Conservation (phyloP, 129 eudicot species). For the Tagetes erecta region DNA sequence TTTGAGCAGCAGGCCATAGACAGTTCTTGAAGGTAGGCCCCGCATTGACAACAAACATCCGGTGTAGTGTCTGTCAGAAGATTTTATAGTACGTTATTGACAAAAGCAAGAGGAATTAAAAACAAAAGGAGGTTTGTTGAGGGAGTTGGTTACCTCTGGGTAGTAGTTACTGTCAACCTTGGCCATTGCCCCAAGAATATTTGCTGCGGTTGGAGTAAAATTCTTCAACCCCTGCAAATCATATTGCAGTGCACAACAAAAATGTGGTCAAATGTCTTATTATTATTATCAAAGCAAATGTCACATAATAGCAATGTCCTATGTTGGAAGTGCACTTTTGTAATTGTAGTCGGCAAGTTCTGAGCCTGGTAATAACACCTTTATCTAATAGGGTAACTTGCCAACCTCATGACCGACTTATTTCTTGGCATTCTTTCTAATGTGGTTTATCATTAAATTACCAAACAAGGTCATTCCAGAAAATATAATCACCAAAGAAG, state of each 20-base stretch:
- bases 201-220: conserved; percentile 69
- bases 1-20: conserved; percentile 93
- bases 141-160: conserved; percentile 65
- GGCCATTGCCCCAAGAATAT: conserved; percentile 68
- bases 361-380: neutral
- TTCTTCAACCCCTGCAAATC: conserved; percentile 75
- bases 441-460: neutral
- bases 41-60: conserved; percentile 82
- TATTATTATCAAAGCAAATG: neutral
- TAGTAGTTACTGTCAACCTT: conserved; percentile 77
- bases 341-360: neutral
- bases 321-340: neutral
- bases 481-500: neutral
- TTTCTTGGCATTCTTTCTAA: neutral
- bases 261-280: neutral
- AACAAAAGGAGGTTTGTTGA: neutral
- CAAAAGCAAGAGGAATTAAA: conserved; percentile 3
- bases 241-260: conserved; percentile 17
- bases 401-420: neutral
- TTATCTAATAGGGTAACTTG: neutral
- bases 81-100: neutral
- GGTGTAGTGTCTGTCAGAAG: conserved; percentile 64
- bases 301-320: neutral
- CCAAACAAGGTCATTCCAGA: neutral
- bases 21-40: conserved; percentile 72